Conservation (phyloP, 306 rosid genomes). For the Prunus persica region Prunus_persica_NCBIv2 NC_034016.1:10030001-10030500, state of each 20-base stretch:
- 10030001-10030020: slow-evolving; percentile 70
- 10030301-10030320: not conserved
- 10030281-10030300: not conserved
- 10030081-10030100: slow-evolving; percentile 11
- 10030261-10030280: not conserved
- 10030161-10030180: slow-evolving; percentile 79
- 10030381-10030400: not conserved
- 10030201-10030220: slow-evolving; percentile 10
- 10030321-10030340: not conserved
- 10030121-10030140: slow-evolving; percentile 38
- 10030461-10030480: not conserved
- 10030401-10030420: not conserved
- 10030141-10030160: slow-evolving; percentile 79
- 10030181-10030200: slow-evolving; percentile 41
- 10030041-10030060: slow-evolving; percentile 29
- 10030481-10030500: not conserved
- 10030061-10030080: slow-evolving; percentile 6
- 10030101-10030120: slow-evolving; percentile 11
- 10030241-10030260: not conserved
- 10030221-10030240: not conserved
- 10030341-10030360: not conserved
- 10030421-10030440: not conserved
- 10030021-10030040: slow-evolving; percentile 90
- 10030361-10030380: not conserved
- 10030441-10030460: not conserved